Conservation (phyloP, 2,329 filamentous ascomycete species). For the Exophiala sideris region DNA sequence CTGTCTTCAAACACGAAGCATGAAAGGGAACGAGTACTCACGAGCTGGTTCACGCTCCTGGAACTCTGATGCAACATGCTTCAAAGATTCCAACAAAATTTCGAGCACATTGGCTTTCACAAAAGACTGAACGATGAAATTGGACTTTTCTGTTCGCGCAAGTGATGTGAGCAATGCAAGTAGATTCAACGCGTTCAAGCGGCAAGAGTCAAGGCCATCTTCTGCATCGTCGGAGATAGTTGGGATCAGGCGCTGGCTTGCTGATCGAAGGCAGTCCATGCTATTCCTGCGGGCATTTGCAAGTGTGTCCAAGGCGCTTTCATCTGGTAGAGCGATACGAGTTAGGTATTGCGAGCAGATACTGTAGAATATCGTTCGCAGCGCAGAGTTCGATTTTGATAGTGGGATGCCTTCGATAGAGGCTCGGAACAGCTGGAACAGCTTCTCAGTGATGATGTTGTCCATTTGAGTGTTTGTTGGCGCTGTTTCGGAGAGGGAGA, state of each 20-base stretch:
- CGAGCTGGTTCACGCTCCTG: slow-evolving; percentile 55
- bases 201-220: slow-evolving; percentile 74
- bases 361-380: slow-evolving; percentile 84
- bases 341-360: slow-evolving; percentile 85
- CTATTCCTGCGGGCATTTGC: slow-evolving; percentile 49
- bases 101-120: slow-evolving; percentile 86
- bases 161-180: slow-evolving; percentile 73
- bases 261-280: slow-evolving; percentile 69
- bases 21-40: slow-evolving; percentile 37
- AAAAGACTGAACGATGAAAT: slow-evolving; percentile 73
- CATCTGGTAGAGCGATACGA: slow-evolving; percentile 54
- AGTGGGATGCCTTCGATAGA: slow-evolving; percentile 76
- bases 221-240: slow-evolving; percentile 91
- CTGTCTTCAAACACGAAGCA: neutral
- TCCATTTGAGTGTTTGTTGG: slow-evolving; percentile 43
- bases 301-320: slow-evolving; percentile 46
- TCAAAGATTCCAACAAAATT: slow-evolving; percentile 83
- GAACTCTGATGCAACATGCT: slow-evolving; percentile 71
- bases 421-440: slow-evolving; percentile 87
- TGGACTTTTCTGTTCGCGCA: slow-evolving; percentile 67
- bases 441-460: slow-evolving; percentile 79
- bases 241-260: slow-evolving; percentile 78
- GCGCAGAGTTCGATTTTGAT: slow-evolving; percentile 61
- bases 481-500: slow-evolving; percentile 30
- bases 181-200: slow-evolving; percentile 82